A percentile compares a stretch with the other conserved stretches of the same genome.
Evolutionary conservation across 208 protist species (phyloP).

Genomic region (Crithidia fasciculata): DNA sequence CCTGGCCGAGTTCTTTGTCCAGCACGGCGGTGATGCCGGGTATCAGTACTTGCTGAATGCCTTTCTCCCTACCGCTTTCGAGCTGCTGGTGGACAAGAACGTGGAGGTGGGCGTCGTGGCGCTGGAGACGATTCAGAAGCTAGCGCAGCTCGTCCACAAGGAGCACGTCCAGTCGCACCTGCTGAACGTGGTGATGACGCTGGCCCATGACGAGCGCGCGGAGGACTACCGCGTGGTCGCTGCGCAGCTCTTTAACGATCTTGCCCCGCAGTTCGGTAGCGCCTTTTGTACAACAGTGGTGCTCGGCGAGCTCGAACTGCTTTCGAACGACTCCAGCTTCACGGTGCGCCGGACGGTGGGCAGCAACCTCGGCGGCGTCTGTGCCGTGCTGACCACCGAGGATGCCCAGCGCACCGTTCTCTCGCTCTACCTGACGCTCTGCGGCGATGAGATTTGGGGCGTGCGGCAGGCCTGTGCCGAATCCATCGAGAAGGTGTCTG

Average conservation of each 20-base stretch:
- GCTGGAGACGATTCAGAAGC: conserved; percentile 78
- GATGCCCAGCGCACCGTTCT: conserved; percentile 71
- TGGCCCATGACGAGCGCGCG: conserved; percentile 94
- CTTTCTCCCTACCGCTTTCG: conserved; percentile 93
- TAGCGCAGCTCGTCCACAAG: conserved; percentile 82
- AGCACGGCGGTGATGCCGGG: conserved; percentile 74
- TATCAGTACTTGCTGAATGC: conserved; percentile 86
- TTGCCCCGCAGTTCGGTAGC: conserved; percentile 79
- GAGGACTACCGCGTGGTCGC: conserved; percentile 95
- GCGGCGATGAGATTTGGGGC: conserved; percentile 96
- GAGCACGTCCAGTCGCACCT: conserved; percentile 90
- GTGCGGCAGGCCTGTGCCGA: conserved; percentile 95
- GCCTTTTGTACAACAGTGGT: conserved; percentile 75
- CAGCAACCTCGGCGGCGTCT: conserved; percentile 81
- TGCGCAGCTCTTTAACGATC: conserved; percentile 89
- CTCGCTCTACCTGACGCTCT: conserved; percentile 89
- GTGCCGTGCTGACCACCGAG: conserved; percentile 55
- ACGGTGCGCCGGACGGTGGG: conserved; percentile 90
- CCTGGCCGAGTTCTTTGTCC: conserved; percentile 80
- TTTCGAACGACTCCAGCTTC: conserved; percentile 91
- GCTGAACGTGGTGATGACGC: conserved; percentile 87
- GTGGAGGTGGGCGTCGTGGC: conserved; percentile 90
- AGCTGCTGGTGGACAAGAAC: conserved; percentile 95
- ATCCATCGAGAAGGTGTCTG: conserved; percentile 73
- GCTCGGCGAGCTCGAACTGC: conserved; percentile 80